These are phyloP conservation scores for Pelargonium myrrhifolium DNA, from an alignment of 441 rosid genomes.

Conservation along the genomic window DNA sequence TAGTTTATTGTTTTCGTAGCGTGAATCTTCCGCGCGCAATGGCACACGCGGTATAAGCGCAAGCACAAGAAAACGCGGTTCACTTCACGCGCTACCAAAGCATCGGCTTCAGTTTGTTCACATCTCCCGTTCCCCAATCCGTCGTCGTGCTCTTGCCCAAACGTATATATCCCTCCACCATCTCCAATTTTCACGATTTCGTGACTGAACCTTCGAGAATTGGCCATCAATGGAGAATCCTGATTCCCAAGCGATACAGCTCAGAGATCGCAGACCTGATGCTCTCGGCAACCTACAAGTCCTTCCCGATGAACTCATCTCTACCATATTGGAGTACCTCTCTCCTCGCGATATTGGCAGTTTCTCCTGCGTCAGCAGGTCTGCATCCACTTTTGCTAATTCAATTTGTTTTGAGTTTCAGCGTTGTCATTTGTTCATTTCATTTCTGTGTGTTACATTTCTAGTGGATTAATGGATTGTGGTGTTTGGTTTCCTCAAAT, in stretches of 20 bases:
- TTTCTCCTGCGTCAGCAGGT: conserved; percentile 94
- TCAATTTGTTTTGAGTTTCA: no score
- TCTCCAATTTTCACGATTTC: background rate
- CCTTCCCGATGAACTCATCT: conserved; percentile 71
- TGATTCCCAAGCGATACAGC: conserved; percentile 18
- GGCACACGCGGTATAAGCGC: background rate
- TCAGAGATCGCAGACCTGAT: conserved; percentile 57
- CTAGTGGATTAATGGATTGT: background rate
- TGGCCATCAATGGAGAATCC: conserved; percentile 36
- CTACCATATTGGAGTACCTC: conserved; percentile 52
- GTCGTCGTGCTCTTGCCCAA: background rate
- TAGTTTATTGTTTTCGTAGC: background rate
- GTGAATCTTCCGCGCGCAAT: conserved; percentile 9
- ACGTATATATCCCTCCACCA: background rate
- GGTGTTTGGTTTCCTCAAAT: background rate
- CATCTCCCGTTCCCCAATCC: background rate
- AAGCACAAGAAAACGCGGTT: background rate
- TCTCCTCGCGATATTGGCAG: conserved; percentile 66
- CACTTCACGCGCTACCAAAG: background rate
- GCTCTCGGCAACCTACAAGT: conserved; percentile 59
- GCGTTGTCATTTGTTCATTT: background rate
- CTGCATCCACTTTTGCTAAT: background rate
- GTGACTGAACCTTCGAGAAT: background rate
- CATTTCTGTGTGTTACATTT: background rate
- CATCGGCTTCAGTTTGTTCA: background rate